A percentile compares a stretch with the other conserved stretches of the same genome.
Evolutionary conservation across 768 basidiomycete genomes (phyloP).

Genomic region (Boletus insuetus): DNA sequence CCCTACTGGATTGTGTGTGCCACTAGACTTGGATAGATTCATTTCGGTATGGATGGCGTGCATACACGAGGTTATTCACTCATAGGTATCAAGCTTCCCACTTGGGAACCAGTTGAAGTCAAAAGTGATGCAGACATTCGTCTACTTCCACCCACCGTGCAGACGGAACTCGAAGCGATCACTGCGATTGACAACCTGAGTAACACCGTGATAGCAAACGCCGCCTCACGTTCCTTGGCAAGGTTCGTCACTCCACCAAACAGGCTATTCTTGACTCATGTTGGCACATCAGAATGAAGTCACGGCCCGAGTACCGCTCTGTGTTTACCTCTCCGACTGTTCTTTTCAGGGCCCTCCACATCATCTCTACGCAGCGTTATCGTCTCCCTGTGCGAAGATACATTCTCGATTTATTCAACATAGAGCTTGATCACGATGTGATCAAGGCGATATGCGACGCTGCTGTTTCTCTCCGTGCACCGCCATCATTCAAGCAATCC

Average conservation of each 20-base stretch:
- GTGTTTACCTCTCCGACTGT: conserved; percentile 78
- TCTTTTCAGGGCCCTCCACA: conserved; percentile 82
- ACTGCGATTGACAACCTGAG: conserved; percentile 90
- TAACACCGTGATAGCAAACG: conserved; percentile 94
- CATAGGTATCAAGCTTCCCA: conserved; percentile 54
- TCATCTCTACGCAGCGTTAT: conserved; percentile 86
- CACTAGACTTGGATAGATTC: conserved; percentile 78
- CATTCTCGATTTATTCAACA: conserved; percentile 88
- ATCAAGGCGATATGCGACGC: conserved; percentile 54
- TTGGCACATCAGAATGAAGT: conserved; percentile 60
- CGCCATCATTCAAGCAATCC: conserved; percentile 42
- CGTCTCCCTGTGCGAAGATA: conserved; percentile 90
- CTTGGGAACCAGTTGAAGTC: conserved; percentile 49
- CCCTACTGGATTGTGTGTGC: conserved; percentile 90
- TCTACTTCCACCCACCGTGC: conserved; percentile 61
- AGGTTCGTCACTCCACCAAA: conserved; percentile 46
- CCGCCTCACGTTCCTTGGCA: conserved; percentile 86
- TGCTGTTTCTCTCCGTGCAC: conserved; percentile 48
- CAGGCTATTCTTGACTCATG: neutral
- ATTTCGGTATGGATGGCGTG: conserved; percentile 56
- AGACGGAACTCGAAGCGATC: conserved; percentile 78
- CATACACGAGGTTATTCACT: neutral
- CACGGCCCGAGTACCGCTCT: conserved; percentile 66
- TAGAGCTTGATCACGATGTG: conserved; percentile 67
- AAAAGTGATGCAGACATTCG: conserved; percentile 39